A percentile compares a stretch with the other conserved stretches of the same genome.
These are phyloP conservation scores for Malus hybrid DNA, from an alignment of 331 rosid genomes.

Conservation along the genomic window DNA sequence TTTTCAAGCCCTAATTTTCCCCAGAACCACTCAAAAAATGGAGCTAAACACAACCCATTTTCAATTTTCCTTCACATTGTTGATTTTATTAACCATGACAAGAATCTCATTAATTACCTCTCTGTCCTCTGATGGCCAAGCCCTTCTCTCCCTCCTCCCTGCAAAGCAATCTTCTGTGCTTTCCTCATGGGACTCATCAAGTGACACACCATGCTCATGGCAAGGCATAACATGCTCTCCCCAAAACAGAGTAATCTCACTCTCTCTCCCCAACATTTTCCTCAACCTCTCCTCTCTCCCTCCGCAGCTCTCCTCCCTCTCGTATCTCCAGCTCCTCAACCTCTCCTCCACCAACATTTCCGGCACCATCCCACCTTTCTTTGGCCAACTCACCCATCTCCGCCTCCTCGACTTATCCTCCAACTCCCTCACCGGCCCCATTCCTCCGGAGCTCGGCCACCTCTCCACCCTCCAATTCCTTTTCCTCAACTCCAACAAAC, in stretches of 20 bases:
- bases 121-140: constrained; percentile 76
- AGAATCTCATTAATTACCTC: constrained; percentile 26
- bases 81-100: constrained; percentile 14
- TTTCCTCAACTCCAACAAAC: constrained; percentile 58
- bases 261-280: constrained; percentile 66
- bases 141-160: constrained; percentile 67
- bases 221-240: constrained; percentile 81
- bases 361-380: constrained; percentile 67
- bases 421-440: constrained; percentile 63
- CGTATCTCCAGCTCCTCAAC: constrained; percentile 77
- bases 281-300: constrained; percentile 70
- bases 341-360: constrained; percentile 87
- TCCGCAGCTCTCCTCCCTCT: constrained; percentile 57
- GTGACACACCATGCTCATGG: constrained; percentile 84
- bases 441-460: constrained; percentile 63
- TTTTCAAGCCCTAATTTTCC: constrained; percentile 7
- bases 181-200: constrained; percentile 73
- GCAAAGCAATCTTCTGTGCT: constrained; percentile 37
- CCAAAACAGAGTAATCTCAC: constrained; percentile 70
- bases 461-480: constrained; percentile 77
- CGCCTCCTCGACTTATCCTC: constrained; percentile 76
- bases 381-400: constrained; percentile 63
- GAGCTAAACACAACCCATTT: constrained; percentile 4
- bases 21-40: constrained; percentile 34
- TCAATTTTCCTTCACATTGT: constrained; percentile 12